Conservation (phyloP, 306 rosid genomes). For the Sicyos edulis region DNA sequence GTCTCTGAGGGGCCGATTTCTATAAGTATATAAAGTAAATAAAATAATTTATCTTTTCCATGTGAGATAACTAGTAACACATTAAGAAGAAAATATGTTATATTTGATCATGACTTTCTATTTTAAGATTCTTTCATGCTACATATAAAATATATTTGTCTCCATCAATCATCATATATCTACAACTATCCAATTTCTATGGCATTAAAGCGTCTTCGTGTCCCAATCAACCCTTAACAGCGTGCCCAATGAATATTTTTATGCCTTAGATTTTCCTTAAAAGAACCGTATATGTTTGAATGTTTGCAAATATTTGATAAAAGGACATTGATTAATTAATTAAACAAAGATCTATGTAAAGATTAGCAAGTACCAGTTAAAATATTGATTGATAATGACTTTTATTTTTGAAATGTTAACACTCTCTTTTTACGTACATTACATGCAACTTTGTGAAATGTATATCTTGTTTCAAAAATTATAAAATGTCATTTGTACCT, state of each 20-base stretch:
- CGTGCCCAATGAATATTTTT: not conserved
- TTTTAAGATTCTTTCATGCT: constrained; percentile 16
- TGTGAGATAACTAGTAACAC: not conserved
- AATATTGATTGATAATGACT: not conserved
- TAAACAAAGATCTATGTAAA: not conserved
- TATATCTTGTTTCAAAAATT: too few relatives aligned
- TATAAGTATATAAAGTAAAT: not conserved
- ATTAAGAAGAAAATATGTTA: not conserved
- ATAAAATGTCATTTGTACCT: too few relatives aligned
- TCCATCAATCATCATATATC: constrained; percentile 7
- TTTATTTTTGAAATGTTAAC: not conserved
- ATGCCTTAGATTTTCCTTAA: not conserved
- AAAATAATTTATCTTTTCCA: not conserved
- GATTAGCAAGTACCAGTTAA: not conserved
- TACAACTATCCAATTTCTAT: not conserved
- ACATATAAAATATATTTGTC: constrained; percentile 6
- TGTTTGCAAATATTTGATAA: not conserved
- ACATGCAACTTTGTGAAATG: too few relatives aligned
- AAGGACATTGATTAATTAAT: not conserved
- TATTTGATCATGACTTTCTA: not conserved
- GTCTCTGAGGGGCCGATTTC: too few relatives aligned
- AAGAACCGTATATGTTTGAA: not conserved
- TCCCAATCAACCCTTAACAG: not conserved
- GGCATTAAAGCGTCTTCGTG: constrained; percentile 14
- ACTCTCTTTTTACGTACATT: too few relatives aligned